Base-by-base conservation (phyloP, 2,329 filamentous ascomycete genomes). In the Aspergillus glaucus region DNA sequence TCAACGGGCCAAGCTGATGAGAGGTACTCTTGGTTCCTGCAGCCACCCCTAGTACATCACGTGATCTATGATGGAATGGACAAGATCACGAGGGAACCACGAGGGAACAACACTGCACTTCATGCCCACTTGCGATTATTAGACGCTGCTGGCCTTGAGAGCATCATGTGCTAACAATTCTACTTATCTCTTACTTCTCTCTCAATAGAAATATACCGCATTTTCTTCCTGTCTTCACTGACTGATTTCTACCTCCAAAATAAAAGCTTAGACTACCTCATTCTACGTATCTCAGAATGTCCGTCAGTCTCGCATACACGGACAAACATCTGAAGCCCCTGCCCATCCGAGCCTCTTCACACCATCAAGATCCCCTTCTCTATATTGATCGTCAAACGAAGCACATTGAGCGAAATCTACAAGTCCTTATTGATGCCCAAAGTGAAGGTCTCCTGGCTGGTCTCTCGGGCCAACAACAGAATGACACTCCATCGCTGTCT, bases 361-460 rank as follows among this genome's bases (percentile, higher is more conserved):
- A 63, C 47, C 62, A 68, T 39, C 58, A 69, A 32, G 68, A 73
- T 50, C 69, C 75, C 47, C 66, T 79, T 24, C 61, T 78, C n/a
- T 70, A 72, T 24, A 62, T 81, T 49, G 73, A 77, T 54, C 70
- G 78, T 49, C 73, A 76, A 58, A 73, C 79, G 22, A 73, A 70
- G 48, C 68, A 79, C 54, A 74, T 84, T 8, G 75, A 84, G 58
- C 72, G 73, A 46, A 77, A 79, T 51, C 70, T 84, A 8, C 81
- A 84, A 61, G 70, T 71, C 49, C 67, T 83, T 9, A 75, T 84
- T 19, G 80, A 84, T 63, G 78, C 79, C 8, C 81, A 84, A 62
- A 77, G 79, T 28, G 79, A 81, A 55, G 79, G 76, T 15, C 67
- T 84, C 26, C 67, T 76, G 37, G 72, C 74, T 43, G 76, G 75